phyloP scores from a whole-genome alignment of 1,139 yeast species.

The Blastobotrys persicus region DNA sequence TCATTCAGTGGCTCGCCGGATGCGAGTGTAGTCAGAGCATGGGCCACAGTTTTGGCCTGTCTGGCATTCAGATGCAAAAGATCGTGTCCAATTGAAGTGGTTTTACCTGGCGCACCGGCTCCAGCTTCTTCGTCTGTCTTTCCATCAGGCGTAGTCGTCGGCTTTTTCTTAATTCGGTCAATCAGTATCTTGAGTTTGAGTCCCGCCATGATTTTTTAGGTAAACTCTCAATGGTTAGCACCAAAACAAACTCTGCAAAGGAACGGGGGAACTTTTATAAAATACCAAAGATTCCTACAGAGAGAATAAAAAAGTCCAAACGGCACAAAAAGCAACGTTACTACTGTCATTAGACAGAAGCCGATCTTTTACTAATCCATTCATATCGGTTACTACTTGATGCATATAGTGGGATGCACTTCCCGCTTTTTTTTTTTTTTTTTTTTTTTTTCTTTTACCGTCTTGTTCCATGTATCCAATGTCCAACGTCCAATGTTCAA shows the following conservation, averaged over 20 bases:
- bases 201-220: neutral
- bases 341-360: neutral
- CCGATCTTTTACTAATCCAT: neutral
- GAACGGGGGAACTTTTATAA: neutral
- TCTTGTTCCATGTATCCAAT: no score
- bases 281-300: neutral
- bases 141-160: conserved; percentile 9
- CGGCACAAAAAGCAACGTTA: neutral
- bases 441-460: no score
- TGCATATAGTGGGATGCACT: neutral
- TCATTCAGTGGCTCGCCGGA: conserved; percentile 12
- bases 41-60: conserved; percentile 8
- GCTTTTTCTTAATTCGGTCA: conserved; percentile 8
- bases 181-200: conserved; percentile 2
- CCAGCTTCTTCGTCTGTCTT: conserved; percentile 14
- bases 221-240: neutral
- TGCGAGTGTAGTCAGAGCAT: conserved; percentile 11
- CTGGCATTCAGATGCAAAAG: conserved; percentile 3
- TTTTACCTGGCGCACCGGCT: neutral
- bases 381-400: neutral
- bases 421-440: no score
- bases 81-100: conserved; percentile 10
- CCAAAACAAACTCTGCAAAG: neutral
- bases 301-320: neutral
- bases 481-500: no score